A percentile compares a stretch with the other conserved stretches of the same genome.
Conservation (phyloP, 1,284 basidiomycete species). For the Peniophora sp. region DNA sequence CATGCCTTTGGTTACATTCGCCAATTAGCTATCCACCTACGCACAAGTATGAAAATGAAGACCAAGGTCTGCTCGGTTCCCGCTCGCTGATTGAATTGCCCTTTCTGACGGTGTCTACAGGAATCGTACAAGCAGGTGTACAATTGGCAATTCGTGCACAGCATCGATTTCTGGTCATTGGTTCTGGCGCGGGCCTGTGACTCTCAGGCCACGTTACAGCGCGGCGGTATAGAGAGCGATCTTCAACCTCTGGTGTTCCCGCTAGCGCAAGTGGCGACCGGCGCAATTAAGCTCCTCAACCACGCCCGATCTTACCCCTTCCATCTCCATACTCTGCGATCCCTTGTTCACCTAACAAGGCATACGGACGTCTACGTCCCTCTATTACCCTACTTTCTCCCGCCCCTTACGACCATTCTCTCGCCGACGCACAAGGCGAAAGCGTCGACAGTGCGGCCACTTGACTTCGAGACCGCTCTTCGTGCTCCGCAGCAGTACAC, state of each 20-base stretch:
- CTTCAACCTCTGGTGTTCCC: conserved; percentile 90
- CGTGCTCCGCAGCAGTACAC: conserved; percentile 85
- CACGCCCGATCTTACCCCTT: conserved; percentile 77
- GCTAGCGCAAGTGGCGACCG: conserved; percentile 88
- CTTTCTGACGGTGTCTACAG: conserved; percentile 27
- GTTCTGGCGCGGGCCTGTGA: conserved; percentile 82
- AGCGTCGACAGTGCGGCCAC: conserved; percentile 81
- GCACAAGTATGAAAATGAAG: conserved; percentile 87
- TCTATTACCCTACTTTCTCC: conserved; percentile 79
- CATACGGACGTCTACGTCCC: conserved; percentile 88
- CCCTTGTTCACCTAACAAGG: conserved; percentile 65
- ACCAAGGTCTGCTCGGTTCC: conserved; percentile 50
- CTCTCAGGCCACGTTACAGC: conserved; percentile 41
- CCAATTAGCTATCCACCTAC: conserved; percentile 88
- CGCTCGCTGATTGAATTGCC: conserved; percentile 7
- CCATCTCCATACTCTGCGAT: conserved; percentile 67
- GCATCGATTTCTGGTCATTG: conserved; percentile 93
- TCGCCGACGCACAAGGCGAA: conserved; percentile 64
- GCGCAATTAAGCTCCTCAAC: conserved; percentile 86
- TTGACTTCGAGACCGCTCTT: conserved; percentile 86
- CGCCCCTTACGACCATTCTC: conserved; percentile 79
- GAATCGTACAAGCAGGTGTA: conserved; percentile 90
- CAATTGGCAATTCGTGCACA: conserved; percentile 98
- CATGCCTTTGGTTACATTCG: conserved; percentile 97
- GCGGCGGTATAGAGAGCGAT: conserved; percentile 61